These are phyloP conservation scores for Phalaenopsis aphrodite DNA, from an alignment of 106 monocot genomes.

Conservation along the genomic window DNA sequence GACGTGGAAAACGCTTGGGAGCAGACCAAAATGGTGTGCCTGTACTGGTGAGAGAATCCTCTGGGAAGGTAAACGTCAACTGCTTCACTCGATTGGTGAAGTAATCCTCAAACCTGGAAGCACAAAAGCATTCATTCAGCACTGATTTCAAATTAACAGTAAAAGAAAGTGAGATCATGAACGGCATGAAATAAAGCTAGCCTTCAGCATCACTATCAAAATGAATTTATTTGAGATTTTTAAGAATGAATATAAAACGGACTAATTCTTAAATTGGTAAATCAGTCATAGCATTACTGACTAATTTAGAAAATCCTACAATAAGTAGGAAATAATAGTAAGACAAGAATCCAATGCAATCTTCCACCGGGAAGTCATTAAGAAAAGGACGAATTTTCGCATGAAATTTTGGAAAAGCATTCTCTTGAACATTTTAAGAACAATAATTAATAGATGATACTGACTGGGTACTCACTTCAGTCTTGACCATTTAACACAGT, in stretches of 20 bases:
- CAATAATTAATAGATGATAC: conserved; percentile 2
- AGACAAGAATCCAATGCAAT: background rate
- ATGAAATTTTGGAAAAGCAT: no score
- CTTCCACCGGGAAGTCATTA: no score
- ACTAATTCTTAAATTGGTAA: no score
- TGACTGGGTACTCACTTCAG: conserved; percentile 40
- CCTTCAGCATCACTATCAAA: no score
- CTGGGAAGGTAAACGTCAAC: conserved; percentile 9
- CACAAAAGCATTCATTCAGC: background rate
- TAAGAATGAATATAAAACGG: no score
- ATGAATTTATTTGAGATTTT: no score
- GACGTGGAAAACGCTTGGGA: conserved; percentile 8
- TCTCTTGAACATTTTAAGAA: background rate
- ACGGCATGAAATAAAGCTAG: no score
- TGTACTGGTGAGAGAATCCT: conserved; percentile 3
- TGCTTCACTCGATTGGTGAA: conserved; percentile 12
- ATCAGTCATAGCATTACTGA: no score
- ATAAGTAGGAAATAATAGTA: background rate
- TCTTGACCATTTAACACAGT: conserved; percentile 79
- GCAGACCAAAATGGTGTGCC: conserved; percentile 12
- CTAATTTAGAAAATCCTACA: background rate
- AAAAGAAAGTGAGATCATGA: background rate
- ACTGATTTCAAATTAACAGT: background rate
- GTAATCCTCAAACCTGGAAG: conserved; percentile 12
- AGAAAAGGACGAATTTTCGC: background rate